Percentiles rank a stretch among this genome's conserved stretches.
Conservation (phyloP, 2,329 filamentous ascomycete genomes). For the Rhytidhysteron rufulum region DNA sequence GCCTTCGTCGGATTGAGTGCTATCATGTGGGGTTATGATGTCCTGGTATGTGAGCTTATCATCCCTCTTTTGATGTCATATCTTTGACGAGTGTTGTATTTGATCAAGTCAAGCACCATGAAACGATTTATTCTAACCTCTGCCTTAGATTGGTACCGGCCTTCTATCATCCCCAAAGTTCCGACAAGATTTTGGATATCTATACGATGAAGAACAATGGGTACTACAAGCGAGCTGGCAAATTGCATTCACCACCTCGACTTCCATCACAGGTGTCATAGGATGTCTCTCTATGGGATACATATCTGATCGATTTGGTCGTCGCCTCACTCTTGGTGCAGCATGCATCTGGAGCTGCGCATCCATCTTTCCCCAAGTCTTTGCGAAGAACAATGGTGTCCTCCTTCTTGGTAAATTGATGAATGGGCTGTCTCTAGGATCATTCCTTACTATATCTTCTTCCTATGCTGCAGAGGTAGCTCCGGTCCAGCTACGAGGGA, state of each 20-base stretch:
- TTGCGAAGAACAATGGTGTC: conserved; percentile 2
- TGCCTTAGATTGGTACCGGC: conserved; percentile 1
- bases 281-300: conserved; percentile 2
- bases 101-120: not conserved
- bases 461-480: conserved; percentile 3
- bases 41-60: conserved; percentile 1
- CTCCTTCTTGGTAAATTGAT: conserved; percentile 1
- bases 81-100: not conserved
- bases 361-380: conserved; percentile 2
- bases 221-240: conserved; percentile 3
- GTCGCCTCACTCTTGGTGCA: not conserved
- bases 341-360: conserved; percentile 2
- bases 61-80: not conserved
- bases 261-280: conserved; percentile 1
- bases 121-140: not conserved
- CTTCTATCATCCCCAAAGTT: conserved; percentile 4
- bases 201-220: conserved; percentile 1
- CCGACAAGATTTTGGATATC: conserved; percentile 3
- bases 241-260: conserved; percentile 2
- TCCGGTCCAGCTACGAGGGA: conserved; percentile 1
- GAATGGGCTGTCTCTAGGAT: conserved; percentile 2
- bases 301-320: conserved; percentile 1
- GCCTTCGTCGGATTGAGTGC: conserved; percentile 2
- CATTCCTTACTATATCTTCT: conserved; percentile 2
- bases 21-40: conserved; percentile 2